A percentile compares a stretch with the other conserved stretches of the same genome.
Conservation (phyloP, 2,329 filamentous ascomycete species). For the Diaporthe aspalathi region DNA sequence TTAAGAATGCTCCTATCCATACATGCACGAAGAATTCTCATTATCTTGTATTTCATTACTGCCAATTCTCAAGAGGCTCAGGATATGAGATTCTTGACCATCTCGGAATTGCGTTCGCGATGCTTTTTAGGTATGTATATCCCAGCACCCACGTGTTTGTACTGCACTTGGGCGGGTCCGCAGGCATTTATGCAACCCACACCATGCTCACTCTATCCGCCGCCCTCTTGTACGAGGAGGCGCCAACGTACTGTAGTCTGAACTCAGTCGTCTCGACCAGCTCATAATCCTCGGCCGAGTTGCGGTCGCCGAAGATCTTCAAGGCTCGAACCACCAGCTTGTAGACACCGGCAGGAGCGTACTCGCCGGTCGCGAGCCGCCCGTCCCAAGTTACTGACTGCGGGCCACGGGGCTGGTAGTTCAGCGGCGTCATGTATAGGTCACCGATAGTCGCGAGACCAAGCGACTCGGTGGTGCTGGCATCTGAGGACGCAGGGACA, state of each 20-base stretch:
- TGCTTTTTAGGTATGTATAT: too few relatives aligned
- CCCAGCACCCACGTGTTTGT: background rate
- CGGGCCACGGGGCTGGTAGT: slow-evolving; percentile 49
- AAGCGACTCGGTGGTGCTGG: slow-evolving; percentile 46
- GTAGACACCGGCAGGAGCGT: slow-evolving; percentile 62
- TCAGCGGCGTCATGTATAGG: slow-evolving; percentile 54
- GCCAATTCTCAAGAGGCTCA: background rate
- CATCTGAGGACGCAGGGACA: slow-evolving; percentile 50
- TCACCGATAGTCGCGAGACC: slow-evolving; percentile 57
- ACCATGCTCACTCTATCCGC: background rate
- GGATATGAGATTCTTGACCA: background rate
- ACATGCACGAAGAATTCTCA: too few relatives aligned
- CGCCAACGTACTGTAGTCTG: slow-evolving; percentile 54
- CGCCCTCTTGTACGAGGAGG: slow-evolving; percentile 14
- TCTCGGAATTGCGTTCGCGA: too few relatives aligned
- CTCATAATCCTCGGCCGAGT: slow-evolving; percentile 60
- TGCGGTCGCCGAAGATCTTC: slow-evolving; percentile 62
- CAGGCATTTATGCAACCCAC: background rate
- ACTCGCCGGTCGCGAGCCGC: slow-evolving; percentile 57
- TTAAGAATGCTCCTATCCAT: background rate
- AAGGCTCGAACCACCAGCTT: slow-evolving; percentile 61
- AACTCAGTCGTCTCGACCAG: slow-evolving; percentile 55
- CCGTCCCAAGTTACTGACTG: slow-evolving; percentile 56
- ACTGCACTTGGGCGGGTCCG: background rate
- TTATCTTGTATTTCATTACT: background rate